Evolutionary conservation across 768 basidiomycete species (phyloP), one percentile per base, ranked within the genome.

Genomic region (Suillus decipiens): DNA sequence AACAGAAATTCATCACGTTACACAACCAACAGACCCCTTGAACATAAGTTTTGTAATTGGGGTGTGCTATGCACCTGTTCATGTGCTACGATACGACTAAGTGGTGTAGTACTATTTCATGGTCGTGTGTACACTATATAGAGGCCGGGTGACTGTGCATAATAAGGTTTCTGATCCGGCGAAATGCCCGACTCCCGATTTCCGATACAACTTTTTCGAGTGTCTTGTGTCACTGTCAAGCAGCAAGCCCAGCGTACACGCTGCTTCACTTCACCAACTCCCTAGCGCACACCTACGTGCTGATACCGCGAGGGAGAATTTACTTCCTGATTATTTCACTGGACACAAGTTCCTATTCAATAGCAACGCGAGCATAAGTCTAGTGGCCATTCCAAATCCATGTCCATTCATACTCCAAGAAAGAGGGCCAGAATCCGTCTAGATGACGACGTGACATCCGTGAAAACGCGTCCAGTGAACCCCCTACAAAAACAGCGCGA

Each of bases 401-500:
- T 75, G 73, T 59, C 71, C 3, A 45, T 61, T 43, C 53, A 58
- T 62, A 66, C 69, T 1, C 75, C 75, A n/a, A 64, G 69, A 50
- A 75, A 73, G 60, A 73, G 65, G 24, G 59, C 73, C 37, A 68
- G 68, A 42, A 67, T 69, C 60, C 62, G 64, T 61, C 54, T 72
- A 17, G 67, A 69, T 34, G 62, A 65, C 9, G 69, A 73, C 2
- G 73, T 64, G 22, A 63, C 63, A 31, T 48, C 19, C 1, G 70
- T 53, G 37, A 68, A 67, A 43, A 11, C 60, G n/a, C 66, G 63
- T 3, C 1, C 41, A 12, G 59, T 37, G 9, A 67, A 55, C 50
- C 42, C 73, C 28, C 74, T 92, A 4, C 85, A 88, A 69, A 84
- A 88, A 70, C 89, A 91, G 66, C 81, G 89, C 24, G 79, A 78